A percentile compares a stretch with the other conserved stretches of the same genome.
Evolutionary conservation across 1,284 basidiomycete genomes (phyloP).

Genomic region (Mycocalia duriaeana): DNA sequence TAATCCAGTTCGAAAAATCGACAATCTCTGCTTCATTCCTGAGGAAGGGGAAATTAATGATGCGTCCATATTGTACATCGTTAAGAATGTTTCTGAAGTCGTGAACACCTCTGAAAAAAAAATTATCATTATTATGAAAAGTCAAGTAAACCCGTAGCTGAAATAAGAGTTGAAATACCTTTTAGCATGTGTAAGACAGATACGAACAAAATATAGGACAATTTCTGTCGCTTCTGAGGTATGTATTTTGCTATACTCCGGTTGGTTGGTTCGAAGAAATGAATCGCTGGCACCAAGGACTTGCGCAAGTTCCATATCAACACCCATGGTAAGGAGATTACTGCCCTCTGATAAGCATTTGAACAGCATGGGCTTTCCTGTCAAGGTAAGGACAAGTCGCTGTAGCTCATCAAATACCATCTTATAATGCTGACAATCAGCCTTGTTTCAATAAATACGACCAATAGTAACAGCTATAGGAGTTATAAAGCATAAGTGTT

Average conservation of each 20-base stretch:
- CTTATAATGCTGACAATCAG: slow-evolving; percentile 7
- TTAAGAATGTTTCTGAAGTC: slow-evolving; percentile 5
- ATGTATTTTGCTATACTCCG: not conserved
- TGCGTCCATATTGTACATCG: slow-evolving; percentile 5
- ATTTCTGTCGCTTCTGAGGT: not conserved
- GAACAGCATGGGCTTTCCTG: slow-evolving; percentile 12
- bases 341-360: slow-evolving; percentile 13
- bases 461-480: slow-evolving; percentile 9
- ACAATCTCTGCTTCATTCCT: slow-evolving; percentile 7
- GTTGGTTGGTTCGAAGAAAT: not conserved
- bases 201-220: slow-evolving; percentile 6
- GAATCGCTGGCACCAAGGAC: slow-evolving; percentile 9
- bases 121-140: not conserved
- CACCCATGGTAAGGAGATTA: slow-evolving; percentile 12
- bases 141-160: not conserved
- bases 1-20: slow-evolving; percentile 10
- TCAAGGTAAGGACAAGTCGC: slow-evolving; percentile 7
- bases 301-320: slow-evolving; percentile 17
- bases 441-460: slow-evolving; percentile 8
- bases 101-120: slow-evolving; percentile 7
- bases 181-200: slow-evolving; percentile 9
- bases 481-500: not conserved
- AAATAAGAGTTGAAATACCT: too few species aligned
- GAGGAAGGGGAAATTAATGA: slow-evolving; percentile 13
- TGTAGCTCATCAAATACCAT: slow-evolving; percentile 12